Conservation (phyloP, 1,284 basidiomycete genomes). For the Ustanciosporium gigantosporum region DNA sequence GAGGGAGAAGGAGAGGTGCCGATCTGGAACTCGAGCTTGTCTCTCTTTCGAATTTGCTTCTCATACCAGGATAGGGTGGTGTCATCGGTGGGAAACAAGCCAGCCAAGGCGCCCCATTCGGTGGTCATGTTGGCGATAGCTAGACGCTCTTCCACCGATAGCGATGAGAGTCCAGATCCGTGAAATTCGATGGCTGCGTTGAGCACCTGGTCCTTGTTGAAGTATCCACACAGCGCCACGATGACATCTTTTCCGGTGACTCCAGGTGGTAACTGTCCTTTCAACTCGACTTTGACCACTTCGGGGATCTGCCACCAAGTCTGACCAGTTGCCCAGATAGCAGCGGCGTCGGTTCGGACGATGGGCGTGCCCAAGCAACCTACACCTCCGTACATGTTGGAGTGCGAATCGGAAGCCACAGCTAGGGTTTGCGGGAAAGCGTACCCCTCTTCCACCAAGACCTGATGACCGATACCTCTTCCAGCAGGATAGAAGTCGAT, state of each 20-base stretch:
- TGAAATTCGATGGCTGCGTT: constrained; percentile 98
- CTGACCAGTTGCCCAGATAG: constrained; percentile 96
- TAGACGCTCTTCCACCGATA: constrained; percentile 87
- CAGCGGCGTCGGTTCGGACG: constrained; percentile 76
- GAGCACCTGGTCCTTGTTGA: constrained; percentile 95
- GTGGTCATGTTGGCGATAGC: constrained; percentile 92
- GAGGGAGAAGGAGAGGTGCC: constrained; percentile 66
- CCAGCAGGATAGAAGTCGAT: constrained; percentile 98
- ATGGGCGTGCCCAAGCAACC: constrained; percentile 97
- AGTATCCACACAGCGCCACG: constrained; percentile 91
- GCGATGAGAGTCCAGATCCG: constrained; percentile 80
- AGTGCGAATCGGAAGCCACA: constrained; percentile 91
- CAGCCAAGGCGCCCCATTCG: constrained; percentile 96
- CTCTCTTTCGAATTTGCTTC: constrained; percentile 73
- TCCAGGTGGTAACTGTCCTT: constrained; percentile 78
- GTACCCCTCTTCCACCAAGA: constrained; percentile 58
- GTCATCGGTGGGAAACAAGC: constrained; percentile 90
- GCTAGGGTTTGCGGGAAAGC: constrained; percentile 60
- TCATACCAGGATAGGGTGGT: constrained; percentile 87
- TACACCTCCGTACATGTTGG: constrained; percentile 98
- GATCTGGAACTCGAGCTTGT: constrained; percentile 74
- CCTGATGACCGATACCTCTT: constrained; percentile 79
- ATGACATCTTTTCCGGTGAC: constrained; percentile 99
- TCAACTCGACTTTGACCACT: constrained; percentile 91
- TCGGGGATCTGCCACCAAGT: constrained; percentile 99